These are phyloP conservation scores for Aspergillus neotritici DNA, from an alignment of 2,329 filamentous ascomycete genomes.

Conservation along the genomic window DNA sequence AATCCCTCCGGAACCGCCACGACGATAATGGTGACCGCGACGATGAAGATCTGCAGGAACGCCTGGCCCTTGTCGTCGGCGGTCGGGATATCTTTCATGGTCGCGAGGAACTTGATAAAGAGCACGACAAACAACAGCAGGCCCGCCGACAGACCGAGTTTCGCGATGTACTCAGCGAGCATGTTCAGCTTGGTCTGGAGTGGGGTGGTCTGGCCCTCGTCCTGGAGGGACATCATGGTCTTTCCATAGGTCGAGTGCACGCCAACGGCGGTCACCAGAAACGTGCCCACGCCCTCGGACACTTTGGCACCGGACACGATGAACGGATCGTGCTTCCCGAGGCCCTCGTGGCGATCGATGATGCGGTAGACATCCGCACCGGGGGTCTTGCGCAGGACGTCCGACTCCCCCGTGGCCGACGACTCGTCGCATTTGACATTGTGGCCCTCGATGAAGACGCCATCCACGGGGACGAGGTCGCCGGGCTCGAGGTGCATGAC, in stretches of 20 bases:
- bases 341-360: slow-evolving; percentile 55
- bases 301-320: slow-evolving; percentile 76
- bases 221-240: slow-evolving; percentile 70
- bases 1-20: slow-evolving; percentile 58
- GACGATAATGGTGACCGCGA: slow-evolving; percentile 55
- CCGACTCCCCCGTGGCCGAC: slow-evolving; percentile 70
- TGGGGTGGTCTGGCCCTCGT: slow-evolving; percentile 71
- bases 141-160: slow-evolving; percentile 65
- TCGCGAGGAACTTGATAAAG: slow-evolving; percentile 69
- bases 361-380: slow-evolving; percentile 60
- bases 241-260: slow-evolving; percentile 70
- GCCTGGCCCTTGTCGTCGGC: slow-evolving; percentile 50
- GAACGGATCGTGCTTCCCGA: slow-evolving; percentile 69
- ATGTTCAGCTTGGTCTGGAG: slow-evolving; percentile 72
- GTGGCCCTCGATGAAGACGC: slow-evolving; percentile 63
- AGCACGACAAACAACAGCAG: slow-evolving; percentile 71
- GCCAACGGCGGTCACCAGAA: slow-evolving; percentile 69
- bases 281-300: slow-evolving; percentile 68
- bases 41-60: slow-evolving; percentile 56
- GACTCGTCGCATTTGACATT: slow-evolving; percentile 68
- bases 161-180: slow-evolving; percentile 74
- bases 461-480: slow-evolving; percentile 66
- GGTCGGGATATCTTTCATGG: slow-evolving; percentile 48
- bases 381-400: slow-evolving; percentile 61
- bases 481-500: slow-evolving; percentile 68